Conservation (phyloP, 179 eudicot genomes). For the Beta corolliflora region DNA sequence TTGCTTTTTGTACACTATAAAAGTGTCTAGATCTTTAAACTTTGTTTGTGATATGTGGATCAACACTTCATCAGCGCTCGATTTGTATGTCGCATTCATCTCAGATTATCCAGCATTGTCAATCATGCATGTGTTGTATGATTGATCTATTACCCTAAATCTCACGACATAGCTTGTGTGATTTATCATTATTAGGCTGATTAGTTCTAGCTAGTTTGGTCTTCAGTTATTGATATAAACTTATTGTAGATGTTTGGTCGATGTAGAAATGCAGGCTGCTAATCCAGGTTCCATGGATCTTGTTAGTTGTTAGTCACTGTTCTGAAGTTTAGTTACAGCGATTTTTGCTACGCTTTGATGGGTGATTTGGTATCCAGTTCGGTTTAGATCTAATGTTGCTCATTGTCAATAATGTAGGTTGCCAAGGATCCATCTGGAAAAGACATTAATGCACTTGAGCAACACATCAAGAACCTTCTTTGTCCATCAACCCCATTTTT, state of each 20-base stretch:
- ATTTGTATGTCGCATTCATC: background rate
- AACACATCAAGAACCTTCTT: constrained; percentile 83
- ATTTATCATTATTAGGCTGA: background rate
- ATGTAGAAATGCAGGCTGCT: background rate
- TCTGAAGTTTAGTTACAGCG: background rate
- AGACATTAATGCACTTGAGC: constrained; percentile 75
- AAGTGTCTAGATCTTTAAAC: background rate
- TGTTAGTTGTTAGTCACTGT: background rate
- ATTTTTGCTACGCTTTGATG: background rate
- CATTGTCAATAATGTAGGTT: constrained; percentile 48
- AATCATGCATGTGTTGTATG: background rate
- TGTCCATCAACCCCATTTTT: constrained; percentile 79
- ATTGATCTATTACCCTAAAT: background rate
- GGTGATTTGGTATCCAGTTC: background rate
- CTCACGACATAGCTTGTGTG: background rate
- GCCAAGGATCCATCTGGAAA: constrained; percentile 88
- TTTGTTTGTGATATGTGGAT: background rate
- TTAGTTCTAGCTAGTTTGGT: background rate
- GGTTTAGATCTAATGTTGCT: background rate
- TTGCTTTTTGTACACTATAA: background rate
- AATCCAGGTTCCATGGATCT: constrained; percentile 3
- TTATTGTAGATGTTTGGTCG: background rate
- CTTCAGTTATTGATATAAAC: background rate
- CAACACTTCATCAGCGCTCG: background rate
- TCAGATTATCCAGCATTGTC: background rate